A percentile compares a stretch with the other conserved stretches of the same genome.
Evolutionary conservation across 768 basidiomycete genomes (phyloP).

Genomic region (Pleurotus pulmonarius): DNA sequence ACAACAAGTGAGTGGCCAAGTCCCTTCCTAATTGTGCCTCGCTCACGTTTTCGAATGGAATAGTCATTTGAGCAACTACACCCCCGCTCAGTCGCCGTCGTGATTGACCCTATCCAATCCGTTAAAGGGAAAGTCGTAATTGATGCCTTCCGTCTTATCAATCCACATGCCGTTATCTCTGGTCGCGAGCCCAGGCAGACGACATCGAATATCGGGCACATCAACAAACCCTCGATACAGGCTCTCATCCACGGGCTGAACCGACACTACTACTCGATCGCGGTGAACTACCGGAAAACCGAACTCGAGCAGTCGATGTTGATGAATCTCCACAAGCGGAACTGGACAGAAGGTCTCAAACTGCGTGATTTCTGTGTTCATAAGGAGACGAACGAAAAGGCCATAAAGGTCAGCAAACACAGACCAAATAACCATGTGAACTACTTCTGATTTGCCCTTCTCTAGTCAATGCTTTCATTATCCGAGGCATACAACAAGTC

Average conservation of each 20-base stretch:
- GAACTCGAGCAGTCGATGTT: slow-evolving; percentile 98
- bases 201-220: slow-evolving; percentile 96
- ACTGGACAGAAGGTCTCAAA: slow-evolving; percentile 97
- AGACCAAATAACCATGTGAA: neutral
- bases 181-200: slow-evolving; percentile 96
- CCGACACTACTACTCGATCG: slow-evolving; percentile 96
- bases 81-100: slow-evolving; percentile 91
- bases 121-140: slow-evolving; percentile 99
- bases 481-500: slow-evolving; percentile 97
- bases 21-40: slow-evolving; percentile 9
- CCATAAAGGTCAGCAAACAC: slow-evolving; percentile 74
- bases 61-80: slow-evolving; percentile 97
- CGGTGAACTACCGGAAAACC: slow-evolving; percentile 97
- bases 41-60: slow-evolving; percentile 2
- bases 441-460: slow-evolving; percentile 6
- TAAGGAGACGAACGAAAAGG: slow-evolving; percentile 86
- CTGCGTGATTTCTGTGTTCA: slow-evolving; percentile 86
- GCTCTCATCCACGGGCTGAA: slow-evolving; percentile 97
- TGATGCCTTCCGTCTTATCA: slow-evolving; percentile 97
- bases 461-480: slow-evolving; percentile 86
- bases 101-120: slow-evolving; percentile 97
- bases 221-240: slow-evolving; percentile 99
- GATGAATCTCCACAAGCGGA: slow-evolving; percentile 97
- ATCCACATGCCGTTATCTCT: slow-evolving; percentile 82
- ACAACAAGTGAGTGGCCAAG: slow-evolving; percentile 66